phyloP scores from a whole-genome alignment of 495 filamentous ascomycete genomes.

The Glarea lozoyensis region DNA sequence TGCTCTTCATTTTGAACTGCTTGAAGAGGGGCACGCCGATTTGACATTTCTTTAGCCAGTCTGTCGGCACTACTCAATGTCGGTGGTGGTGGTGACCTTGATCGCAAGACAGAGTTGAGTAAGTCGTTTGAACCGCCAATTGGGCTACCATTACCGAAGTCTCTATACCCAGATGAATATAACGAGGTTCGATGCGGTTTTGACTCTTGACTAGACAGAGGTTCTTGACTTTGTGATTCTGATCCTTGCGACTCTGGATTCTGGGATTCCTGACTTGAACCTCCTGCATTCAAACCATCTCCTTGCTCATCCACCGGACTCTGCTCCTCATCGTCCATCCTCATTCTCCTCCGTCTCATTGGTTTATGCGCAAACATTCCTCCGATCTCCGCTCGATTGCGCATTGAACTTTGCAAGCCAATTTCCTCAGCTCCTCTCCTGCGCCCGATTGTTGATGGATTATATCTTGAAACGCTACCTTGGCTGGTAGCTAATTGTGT shows the following conservation, averaged over 20 bases:
- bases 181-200: constrained; percentile 10
- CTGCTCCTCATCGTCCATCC: constrained; percentile 59
- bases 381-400: constrained; percentile 64
- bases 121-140: constrained; percentile 18
- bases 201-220: constrained; percentile 12
- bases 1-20: too few species aligned
- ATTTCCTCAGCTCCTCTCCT: constrained; percentile 42
- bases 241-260: constrained; percentile 18
- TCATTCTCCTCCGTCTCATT: constrained; percentile 59
- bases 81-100: constrained; percentile 20
- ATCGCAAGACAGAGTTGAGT: constrained; percentile 14
- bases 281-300: constrained; percentile 20
- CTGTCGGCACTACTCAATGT: constrained; percentile 15
- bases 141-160: constrained; percentile 22
- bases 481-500: constrained; percentile 23
- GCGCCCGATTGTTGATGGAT: constrained; percentile 41
- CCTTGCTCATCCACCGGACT: constrained; percentile 27
- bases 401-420: constrained; percentile 57
- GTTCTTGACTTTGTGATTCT: constrained; percentile 12
- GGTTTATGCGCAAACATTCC: constrained; percentile 65
- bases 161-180: constrained; percentile 10
- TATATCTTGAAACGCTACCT: constrained; percentile 41
- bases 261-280: constrained; percentile 20
- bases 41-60: constrained; percentile 8
- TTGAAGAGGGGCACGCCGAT: constrained; percentile 26